Evolutionary conservation across 2,329 filamentous ascomycete species (phyloP), one percentile per base, ranked within the genome.

Genomic region (Xylaria sp.): DNA sequence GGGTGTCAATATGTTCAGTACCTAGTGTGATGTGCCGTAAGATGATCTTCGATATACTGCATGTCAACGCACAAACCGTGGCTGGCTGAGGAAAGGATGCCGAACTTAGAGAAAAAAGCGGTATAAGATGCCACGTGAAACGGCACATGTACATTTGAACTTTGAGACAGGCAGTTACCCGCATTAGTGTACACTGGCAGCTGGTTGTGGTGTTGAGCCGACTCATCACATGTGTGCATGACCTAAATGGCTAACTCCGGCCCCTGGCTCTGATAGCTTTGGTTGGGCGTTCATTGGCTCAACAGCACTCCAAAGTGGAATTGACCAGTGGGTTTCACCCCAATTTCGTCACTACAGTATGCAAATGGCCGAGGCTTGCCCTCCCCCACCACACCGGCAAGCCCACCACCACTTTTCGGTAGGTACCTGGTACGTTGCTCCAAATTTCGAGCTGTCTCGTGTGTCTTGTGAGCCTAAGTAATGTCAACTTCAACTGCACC

Each of bases 201-300:
- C 28, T 28, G 28, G 28, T 28, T 48, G 50, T 44, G 51, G 23
- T 52, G 46, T 44, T 65, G 37, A 55, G 51, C 12, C 37, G 39
- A 48, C 23, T 60, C 37, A n/a, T 60, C 57, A 51, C 57, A 66
- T 66, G 64, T 50, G 57, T 37, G 31, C 31, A 61, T 48, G 63
- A 46, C 41, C 23, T 37, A 31, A 48, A 39, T 55, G 63, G 50
- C 63, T 55, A 37, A 31, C 50, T 12, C 34, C 12, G 57, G 50
- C 37, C 57, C 57, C 57, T 51, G 51, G 20, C 2, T 20, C n/a
- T 48, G n/a, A 12, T 13, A 6, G 34, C 28, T 9, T 52, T 41
- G 63, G 65, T 63, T 66, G 63, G 66, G 51, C 46, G 15, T 51
- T 62, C 52, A 69, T 66, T 69, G 66, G 66, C 66, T 48, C 66